These are phyloP conservation scores for Yarrowia divulgata DNA, from an alignment of 805 yeast genomes.

Conservation along the genomic window DNA sequence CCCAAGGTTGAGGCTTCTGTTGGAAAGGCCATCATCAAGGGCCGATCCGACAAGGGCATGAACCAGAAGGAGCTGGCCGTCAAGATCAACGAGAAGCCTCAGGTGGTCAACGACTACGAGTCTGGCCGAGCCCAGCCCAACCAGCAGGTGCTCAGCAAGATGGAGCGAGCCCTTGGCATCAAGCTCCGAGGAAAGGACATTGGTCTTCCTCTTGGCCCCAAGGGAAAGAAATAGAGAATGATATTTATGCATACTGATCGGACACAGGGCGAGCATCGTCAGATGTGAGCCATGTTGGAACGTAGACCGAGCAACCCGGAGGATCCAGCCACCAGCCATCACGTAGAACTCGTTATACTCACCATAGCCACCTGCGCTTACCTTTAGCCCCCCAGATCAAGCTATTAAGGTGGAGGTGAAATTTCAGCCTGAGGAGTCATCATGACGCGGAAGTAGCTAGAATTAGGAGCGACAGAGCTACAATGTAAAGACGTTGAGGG, in stretches of 20 bases:
- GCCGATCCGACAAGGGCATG: conserved; percentile 83
- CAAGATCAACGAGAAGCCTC: conserved; percentile 93
- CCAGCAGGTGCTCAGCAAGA: conserved; percentile 90
- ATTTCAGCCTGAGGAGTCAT: no score
- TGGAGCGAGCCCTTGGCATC: conserved; percentile 93
- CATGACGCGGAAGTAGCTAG: no score
- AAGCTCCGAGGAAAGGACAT: conserved; percentile 95
- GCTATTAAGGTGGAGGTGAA: no score
- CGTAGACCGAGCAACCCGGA: not conserved
- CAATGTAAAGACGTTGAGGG: no score
- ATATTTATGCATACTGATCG: conserved; percentile 24
- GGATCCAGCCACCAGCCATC: not conserved
- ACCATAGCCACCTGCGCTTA: no score
- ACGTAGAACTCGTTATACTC: no score
- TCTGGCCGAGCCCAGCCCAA: conserved; percentile 96
- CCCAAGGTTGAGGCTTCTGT: conserved; percentile 84
- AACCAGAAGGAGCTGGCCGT: conserved; percentile 98
- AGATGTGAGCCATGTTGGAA: not conserved
- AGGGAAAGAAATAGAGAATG: conserved; percentile 50
- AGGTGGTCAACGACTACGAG: conserved; percentile 93
- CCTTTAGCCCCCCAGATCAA: no score
- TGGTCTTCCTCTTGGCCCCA: conserved; percentile 78
- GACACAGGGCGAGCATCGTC: no score
- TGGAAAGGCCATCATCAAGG: conserved; percentile 85
- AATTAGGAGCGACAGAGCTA: no score